phyloP scores from a whole-genome alignment of 805 yeast genomes.

The Schwanniomyces polymorphus region DNA sequence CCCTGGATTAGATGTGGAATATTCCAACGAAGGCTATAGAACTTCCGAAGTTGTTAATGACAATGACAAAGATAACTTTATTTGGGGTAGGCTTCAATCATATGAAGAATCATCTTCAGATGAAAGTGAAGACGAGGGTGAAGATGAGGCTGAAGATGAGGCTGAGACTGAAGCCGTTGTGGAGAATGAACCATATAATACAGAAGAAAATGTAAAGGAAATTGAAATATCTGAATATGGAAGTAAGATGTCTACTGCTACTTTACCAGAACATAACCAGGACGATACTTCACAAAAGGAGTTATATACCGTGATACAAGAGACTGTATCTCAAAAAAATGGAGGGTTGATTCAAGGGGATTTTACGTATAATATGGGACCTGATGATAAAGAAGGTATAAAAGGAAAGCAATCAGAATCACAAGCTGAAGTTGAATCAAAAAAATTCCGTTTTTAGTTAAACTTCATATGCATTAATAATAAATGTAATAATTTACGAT shows the following conservation, averaged over 20 bases:
- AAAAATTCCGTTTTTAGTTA: neutral
- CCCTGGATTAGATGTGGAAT: slow-evolving; percentile 44
- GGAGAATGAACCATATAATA: slow-evolving; percentile 39
- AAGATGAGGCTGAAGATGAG: slow-evolving; percentile 46
- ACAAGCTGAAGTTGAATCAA: neutral
- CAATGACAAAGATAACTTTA: slow-evolving; percentile 9
- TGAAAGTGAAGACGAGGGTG: slow-evolving; percentile 47
- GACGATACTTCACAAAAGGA: slow-evolving; percentile 4
- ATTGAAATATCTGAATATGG: slow-evolving; percentile 13
- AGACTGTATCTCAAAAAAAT: slow-evolving; percentile 10
- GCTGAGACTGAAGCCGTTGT: slow-evolving; percentile 20
- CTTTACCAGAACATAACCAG: neutral
- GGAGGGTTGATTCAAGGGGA: slow-evolving; percentile 10
- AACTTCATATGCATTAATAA: neutral
- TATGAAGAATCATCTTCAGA: slow-evolving; percentile 24
- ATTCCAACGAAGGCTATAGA: slow-evolving; percentile 35
- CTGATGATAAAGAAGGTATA: slow-evolving; percentile 1
- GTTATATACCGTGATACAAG: slow-evolving; percentile 22
- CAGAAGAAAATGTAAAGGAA: neutral
- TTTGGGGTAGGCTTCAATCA: slow-evolving; percentile 38
- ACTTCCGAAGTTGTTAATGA: slow-evolving; percentile 4
- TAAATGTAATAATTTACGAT: neutral
- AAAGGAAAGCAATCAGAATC: neutral
- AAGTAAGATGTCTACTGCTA: neutral
- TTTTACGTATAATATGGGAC: slow-evolving; percentile 10